Percentiles rank a stretch among this genome's conserved stretches.
Evolutionary conservation across 306 rosid species (phyloP).

Genomic region (Dalbergia oliveri): DNA sequence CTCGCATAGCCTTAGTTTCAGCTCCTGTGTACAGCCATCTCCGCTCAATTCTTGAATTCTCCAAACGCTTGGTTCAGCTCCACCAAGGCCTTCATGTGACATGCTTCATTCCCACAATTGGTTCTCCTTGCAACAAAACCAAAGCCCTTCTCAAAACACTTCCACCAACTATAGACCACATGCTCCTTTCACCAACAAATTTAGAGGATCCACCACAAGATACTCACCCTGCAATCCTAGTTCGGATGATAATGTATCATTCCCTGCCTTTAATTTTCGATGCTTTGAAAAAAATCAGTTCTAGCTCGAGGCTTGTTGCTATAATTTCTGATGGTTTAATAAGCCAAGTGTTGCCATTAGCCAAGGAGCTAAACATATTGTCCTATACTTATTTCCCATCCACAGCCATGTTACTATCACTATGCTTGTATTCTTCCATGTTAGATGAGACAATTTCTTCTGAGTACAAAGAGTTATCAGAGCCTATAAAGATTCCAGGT

Average conservation of each 20-base stretch:
- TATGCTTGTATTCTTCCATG: neutral
- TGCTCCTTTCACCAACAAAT: conserved; percentile 8
- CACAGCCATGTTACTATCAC: conserved; percentile 13
- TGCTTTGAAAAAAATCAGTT: conserved; percentile 4
- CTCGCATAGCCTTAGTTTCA: conserved; percentile 34
- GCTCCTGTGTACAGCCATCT: conserved; percentile 43
- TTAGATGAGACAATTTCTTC: conserved; percentile 36
- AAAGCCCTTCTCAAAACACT: conserved; percentile 16
- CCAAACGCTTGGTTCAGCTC: conserved; percentile 25
- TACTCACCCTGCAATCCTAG: neutral
- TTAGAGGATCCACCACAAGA: conserved; percentile 7
- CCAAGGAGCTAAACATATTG: conserved; percentile 35
- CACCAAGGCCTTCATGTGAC: conserved; percentile 34
- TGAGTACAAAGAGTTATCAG: conserved; percentile 31
- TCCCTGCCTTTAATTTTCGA: conserved; percentile 17
- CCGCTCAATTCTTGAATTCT: conserved; percentile 42
- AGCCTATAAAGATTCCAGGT: conserved; percentile 33
- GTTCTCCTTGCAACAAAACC: conserved; percentile 23
- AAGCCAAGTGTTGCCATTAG: neutral
- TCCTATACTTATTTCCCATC: conserved; percentile 18
- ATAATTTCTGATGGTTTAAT: conserved; percentile 18
- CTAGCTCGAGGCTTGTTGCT: neutral
- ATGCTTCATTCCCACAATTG: conserved; percentile 20
- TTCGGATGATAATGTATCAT: neutral
- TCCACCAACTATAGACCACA: conserved; percentile 24